Conservation (phyloP, 768 basidiomycete species). For the Aureoboletus auriporus region DNA sequence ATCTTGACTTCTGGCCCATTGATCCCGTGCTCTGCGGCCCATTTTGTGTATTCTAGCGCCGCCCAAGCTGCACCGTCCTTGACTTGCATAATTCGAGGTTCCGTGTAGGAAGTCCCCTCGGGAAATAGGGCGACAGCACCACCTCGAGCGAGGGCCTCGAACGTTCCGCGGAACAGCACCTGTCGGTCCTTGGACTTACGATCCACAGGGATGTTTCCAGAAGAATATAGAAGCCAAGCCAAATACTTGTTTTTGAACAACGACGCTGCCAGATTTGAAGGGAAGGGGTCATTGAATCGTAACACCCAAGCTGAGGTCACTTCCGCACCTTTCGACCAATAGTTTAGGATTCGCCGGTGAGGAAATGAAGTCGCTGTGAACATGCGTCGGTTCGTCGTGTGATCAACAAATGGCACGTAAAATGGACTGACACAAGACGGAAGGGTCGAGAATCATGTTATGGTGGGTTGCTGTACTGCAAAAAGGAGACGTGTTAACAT, state of each 20-base stretch:
- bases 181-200: slow-evolving; percentile 91
- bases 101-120: slow-evolving; percentile 91
- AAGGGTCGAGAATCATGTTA: slow-evolving; percentile 94
- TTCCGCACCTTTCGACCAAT: slow-evolving; percentile 84
- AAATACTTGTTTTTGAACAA: slow-evolving; percentile 79
- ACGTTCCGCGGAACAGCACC: slow-evolving; percentile 81
- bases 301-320: slow-evolving; percentile 8
- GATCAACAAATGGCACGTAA: slow-evolving; percentile 12
- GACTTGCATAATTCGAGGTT: slow-evolving; percentile 87
- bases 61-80: slow-evolving; percentile 96
- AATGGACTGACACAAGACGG: slow-evolving; percentile 62
- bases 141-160: slow-evolving; percentile 77
- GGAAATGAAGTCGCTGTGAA: slow-evolving; percentile 75
- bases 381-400: slow-evolving; percentile 16
- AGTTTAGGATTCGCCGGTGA: slow-evolving; percentile 75
- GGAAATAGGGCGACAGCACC: slow-evolving; percentile 91
- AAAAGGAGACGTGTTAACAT: slow-evolving; percentile 13
- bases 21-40: slow-evolving; percentile 57
- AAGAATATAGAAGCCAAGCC: slow-evolving; percentile 71
- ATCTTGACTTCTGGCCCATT: slow-evolving; percentile 49
- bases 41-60: slow-evolving; percentile 87
- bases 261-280: slow-evolving; percentile 43
- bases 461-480: slow-evolving; percentile 80
- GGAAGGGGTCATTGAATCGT: slow-evolving; percentile 8
- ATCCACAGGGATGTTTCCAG: slow-evolving; percentile 98